phyloP scores from a whole-genome alignment of 139 green algal species.

The Chlorella vulgaris region DNA sequence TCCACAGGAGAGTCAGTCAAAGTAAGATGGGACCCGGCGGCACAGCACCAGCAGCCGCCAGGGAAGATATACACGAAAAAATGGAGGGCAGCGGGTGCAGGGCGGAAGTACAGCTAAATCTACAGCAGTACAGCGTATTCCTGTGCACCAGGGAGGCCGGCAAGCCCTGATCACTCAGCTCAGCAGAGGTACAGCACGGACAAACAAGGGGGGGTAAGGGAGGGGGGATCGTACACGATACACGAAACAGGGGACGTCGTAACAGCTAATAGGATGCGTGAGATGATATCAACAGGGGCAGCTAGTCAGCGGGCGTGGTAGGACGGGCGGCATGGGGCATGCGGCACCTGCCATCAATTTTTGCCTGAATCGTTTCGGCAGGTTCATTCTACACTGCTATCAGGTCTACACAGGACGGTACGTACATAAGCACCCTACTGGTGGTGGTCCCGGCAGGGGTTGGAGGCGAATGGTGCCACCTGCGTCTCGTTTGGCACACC shows the following conservation, averaged over 20 bases:
- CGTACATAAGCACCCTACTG: neutral
- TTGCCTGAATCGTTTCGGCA: neutral
- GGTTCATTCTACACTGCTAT: neutral
- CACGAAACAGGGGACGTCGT: too few relatives aligned
- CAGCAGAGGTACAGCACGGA: neutral
- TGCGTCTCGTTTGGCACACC: conserved; percentile 12
- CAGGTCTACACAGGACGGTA: neutral
- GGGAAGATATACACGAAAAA: too few relatives aligned
- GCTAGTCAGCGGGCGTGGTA: too few relatives aligned
- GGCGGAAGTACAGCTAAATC: too few relatives aligned
- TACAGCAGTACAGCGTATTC: too few relatives aligned
- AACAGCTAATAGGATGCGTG: too few relatives aligned
- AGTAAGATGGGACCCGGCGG: too few relatives aligned
- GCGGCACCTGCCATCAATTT: neutral
- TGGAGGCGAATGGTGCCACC: conserved; percentile 3
- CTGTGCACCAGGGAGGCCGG: neutral
- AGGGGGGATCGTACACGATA: neutral
- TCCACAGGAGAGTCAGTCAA: too few relatives aligned
- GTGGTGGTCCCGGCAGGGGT: neutral
- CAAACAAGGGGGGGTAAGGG: neutral
- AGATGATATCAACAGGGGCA: too few relatives aligned
- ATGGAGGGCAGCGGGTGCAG: too few relatives aligned
- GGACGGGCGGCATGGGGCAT: neutral
- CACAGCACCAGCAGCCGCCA: too few relatives aligned
- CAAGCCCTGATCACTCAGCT: neutral